Evolutionary conservation across 192 early-diverging fungal species (phyloP).

Genomic region (Phlyctochytrium arcticum): DNA sequence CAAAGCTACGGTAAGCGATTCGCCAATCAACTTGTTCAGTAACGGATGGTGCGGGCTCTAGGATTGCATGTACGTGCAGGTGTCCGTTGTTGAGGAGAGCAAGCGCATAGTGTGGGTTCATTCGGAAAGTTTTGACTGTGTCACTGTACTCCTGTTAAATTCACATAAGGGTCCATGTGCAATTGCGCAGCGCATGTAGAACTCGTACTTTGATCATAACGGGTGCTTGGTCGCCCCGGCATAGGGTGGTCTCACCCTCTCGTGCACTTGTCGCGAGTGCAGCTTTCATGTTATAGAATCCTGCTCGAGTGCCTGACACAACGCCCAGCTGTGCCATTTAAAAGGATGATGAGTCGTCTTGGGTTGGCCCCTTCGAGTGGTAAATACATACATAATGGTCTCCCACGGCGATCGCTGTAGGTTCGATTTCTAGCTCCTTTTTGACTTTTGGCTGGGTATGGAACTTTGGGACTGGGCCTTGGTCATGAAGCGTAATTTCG

Average conservation of each 20-base stretch:
- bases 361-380: neutral
- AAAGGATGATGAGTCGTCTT: neutral
- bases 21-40: neutral
- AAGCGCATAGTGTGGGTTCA: conserved; percentile 35
- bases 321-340: conserved; percentile 17
- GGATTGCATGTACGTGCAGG: conserved; percentile 41
- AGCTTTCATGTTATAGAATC: conserved; percentile 12
- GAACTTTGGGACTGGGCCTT: conserved; percentile 5
- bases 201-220: neutral
- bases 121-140: neutral
- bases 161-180: neutral
- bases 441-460: conserved; percentile 14
- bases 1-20: neutral
- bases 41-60: conserved; percentile 6
- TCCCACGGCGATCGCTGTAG: conserved; percentile 32
- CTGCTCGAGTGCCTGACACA: conserved; percentile 5
- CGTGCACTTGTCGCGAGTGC: neutral
- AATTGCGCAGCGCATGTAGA: neutral
- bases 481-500: conserved; percentile 39
- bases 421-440: conserved; percentile 35
- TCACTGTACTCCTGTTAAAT: neutral
- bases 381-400: conserved; percentile 23
- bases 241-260: neutral
- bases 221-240: neutral
- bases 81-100: conserved; percentile 32